Base-by-base conservation (phyloP, 2,329 filamentous ascomycete species). In the Colletotrichum sp. region DNA sequence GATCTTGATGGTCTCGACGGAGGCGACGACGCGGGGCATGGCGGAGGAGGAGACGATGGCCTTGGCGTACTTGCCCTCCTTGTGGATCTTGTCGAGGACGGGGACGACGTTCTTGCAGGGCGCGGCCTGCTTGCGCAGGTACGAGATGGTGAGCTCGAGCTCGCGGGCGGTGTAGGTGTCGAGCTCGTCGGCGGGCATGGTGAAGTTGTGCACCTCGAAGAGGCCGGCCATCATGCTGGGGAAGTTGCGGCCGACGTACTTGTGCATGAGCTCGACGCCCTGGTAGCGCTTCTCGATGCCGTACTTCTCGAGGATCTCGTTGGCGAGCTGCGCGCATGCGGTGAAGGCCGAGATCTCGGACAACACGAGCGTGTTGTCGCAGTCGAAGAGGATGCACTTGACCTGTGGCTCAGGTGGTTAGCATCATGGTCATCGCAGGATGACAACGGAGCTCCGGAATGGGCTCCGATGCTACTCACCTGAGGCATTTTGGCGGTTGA, bases 161-260 rank as follows among this genome's bases (percentile, higher is more conserved):
- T 98, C 96, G 80, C 89, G 89, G 80, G 88, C 89, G 77, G 98
- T 95, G 84, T 95, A 98, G 44, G 83, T 84, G 80, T 97, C 93
- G 74, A 96, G 86, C 82, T 98, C 94, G 3, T 91, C 92, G 24
- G 89, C 84, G 49, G 86, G 81, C 86, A 98, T 91, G 69, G 89
- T 86, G 86, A 98, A 96, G 85, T 89, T 88, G 89, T 95, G 93
- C 85, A 95, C 93, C 84, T 91, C 87, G 86, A 96, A 93, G 77
- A 98, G 91, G 76, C 92, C 92, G 76, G 88, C 86, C 87, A 98
- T 93, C 95, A 98, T 98, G 86, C 95, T 95, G 80, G 95, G 95
- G 90, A 98, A 98, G 90, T 98, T 98, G 85, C 96, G 94, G 81
- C 96, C 96, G 80, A 98, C 95, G 82, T 97, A 98, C 87, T 98